Evolutionary conservation across 345 rosid genomes (phyloP), one percentile per base, ranked within the genome.

Genomic region (Physaria fendleri): DNA sequence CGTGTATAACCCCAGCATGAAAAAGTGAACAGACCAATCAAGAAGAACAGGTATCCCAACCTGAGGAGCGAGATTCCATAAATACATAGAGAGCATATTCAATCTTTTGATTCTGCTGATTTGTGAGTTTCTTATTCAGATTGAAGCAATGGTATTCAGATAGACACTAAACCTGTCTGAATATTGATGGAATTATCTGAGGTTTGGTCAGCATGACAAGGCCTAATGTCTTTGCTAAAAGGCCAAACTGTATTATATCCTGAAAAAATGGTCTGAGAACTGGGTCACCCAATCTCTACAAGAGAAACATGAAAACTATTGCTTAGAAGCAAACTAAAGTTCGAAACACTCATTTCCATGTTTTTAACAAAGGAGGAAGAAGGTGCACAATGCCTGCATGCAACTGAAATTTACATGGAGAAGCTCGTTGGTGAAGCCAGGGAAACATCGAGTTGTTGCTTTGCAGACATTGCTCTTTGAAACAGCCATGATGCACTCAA

Each of bases 381-480:
- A 71, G 46, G 32, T 46, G 9, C 34, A 48, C 41, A 34, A 22
- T 75, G 85, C 96, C 93, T 84, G 85, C 96, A 92, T 88, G 55
- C 87, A 72, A 70, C 28, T 79, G 73, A 92, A 92, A 73, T 92
- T 88, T 51, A 78, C 81, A 47, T 78, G 62, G 67, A 92, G 98
- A 74, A 92, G 96, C 74, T 92, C 98, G 44, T 84, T 92, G 40
- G 81, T 79, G 62, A 92, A 84, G 69, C 79, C 83, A 20, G 85
- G 77, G 85, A 72, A 66, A 85, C 85, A 69, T 76, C 63, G 3
- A 83, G 58, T 44, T 78, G 71, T 54, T 82, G 81, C 74, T 82
- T 81, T 2, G 90, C 93, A 34, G 98, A 88, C 98, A 88, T 92
- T 45, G 95, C 98, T 57, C 82, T 81, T 71, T 92, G 98, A 76